A percentile compares a stretch with the other conserved stretches of the same genome.
Conservation (phyloP, 108 stramenopile species). For the Stephanodiscus triporus region DNA sequence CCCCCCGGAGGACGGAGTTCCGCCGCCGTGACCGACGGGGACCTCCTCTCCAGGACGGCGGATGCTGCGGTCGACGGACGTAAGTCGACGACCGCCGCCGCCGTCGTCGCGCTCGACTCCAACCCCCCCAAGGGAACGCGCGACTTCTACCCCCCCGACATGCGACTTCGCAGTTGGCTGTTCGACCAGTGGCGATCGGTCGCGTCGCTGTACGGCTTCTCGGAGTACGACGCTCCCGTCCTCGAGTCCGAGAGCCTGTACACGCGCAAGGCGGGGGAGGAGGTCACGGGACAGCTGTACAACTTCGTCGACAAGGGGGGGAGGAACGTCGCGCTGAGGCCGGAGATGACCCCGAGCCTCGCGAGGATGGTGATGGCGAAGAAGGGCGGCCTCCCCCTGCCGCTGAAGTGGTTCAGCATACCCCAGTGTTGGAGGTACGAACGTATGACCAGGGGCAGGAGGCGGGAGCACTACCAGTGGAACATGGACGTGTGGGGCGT, state of each 20-base stretch:
- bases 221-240: slow-evolving; percentile 98
- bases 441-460: slow-evolving; percentile 96
- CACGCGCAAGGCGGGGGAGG: slow-evolving; percentile 98
- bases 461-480: slow-evolving; percentile 99
- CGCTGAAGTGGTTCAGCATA: slow-evolving; percentile 96
- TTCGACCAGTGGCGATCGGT: slow-evolving; percentile 90
- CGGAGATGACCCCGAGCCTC: slow-evolving; percentile 98
- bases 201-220: slow-evolving; percentile 85
- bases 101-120: no score
- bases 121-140: slow-evolving; percentile 97
- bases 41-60: slow-evolving; percentile 66
- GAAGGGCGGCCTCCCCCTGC: slow-evolving; percentile 85
- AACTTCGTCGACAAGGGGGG: slow-evolving; percentile 97
- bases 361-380: slow-evolving; percentile 98
- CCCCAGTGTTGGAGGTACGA: slow-evolving; percentile 98
- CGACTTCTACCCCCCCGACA: slow-evolving; percentile 97
- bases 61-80: slow-evolving; percentile 1
- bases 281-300: slow-evolving; percentile 97
- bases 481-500: slow-evolving; percentile 96
- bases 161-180: slow-evolving; percentile 93
- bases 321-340: slow-evolving; percentile 83
- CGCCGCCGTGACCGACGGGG: slow-evolving; percentile 74
- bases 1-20: slow-evolving; percentile 41
- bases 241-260: slow-evolving; percentile 92
- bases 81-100: no score